Percentiles rank a stretch among this genome's conserved stretches.
phyloP scores from a whole-genome alignment of 371 early-diverging fungal species.

The Mortierella sp. region DNA sequence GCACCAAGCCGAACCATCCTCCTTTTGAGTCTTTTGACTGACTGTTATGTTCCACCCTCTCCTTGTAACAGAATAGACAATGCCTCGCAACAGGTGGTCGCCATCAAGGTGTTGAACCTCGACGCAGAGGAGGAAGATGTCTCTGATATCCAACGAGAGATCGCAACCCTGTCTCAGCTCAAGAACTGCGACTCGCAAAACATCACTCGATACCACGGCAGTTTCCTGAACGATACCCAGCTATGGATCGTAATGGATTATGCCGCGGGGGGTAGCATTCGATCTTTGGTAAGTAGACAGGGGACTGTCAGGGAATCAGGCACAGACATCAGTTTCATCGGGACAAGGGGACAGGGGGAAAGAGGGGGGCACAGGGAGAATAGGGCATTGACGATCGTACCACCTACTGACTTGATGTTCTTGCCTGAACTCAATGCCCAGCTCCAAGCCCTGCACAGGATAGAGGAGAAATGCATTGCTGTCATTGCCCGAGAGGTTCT shows the following conservation, averaged over 20 bases:
- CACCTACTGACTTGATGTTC: background rate
- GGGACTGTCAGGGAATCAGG: background rate
- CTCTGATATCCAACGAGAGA: conserved; percentile 95
- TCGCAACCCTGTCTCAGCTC: conserved; percentile 86
- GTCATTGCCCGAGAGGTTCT: conserved; percentile 90
- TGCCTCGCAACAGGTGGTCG: conserved; percentile 78
- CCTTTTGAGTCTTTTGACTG: background rate
- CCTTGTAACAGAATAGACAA: conserved; percentile 65
- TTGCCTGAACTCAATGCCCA: background rate
- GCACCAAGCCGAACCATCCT: background rate
- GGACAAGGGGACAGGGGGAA: background rate
- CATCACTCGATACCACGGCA: conserved; percentile 94
- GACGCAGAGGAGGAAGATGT: conserved; percentile 97
- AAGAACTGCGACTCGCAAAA: conserved; percentile 85
- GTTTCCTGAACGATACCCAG: conserved; percentile 89
- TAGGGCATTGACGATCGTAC: background rate
- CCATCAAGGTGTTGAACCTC: conserved; percentile 96
- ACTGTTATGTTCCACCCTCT: background rate
- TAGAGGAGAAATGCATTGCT: conserved; percentile 90
- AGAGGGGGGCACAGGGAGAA: background rate
- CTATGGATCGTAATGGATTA: conserved; percentile 99
- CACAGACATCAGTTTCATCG: conserved; percentile 7
- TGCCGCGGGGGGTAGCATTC: conserved; percentile 94
- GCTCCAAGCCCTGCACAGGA: conserved; percentile 59
- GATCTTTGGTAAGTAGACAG: conserved; percentile 80